Conservation (phyloP, 2,329 filamentous ascomycete species). For the Colletotrichum euphorbiae region DNA sequence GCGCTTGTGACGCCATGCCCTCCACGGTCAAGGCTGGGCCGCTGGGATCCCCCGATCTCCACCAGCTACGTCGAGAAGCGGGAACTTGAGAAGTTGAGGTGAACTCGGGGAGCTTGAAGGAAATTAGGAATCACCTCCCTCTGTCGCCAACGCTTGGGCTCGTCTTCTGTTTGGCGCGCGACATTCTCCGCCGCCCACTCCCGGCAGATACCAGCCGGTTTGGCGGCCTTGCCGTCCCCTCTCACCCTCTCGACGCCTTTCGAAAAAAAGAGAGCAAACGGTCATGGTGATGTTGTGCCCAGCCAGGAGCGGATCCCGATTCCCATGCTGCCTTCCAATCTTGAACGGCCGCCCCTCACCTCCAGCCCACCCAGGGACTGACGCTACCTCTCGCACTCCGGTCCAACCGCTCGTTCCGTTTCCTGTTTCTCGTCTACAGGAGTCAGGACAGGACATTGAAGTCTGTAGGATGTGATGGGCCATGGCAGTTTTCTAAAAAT, state of each 20-base stretch:
- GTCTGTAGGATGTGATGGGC: background rate
- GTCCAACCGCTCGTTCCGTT: conserved; percentile 8
- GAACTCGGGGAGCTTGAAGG: conserved; percentile 8
- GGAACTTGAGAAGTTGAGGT: conserved; percentile 23
- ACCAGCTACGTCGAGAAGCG: conserved; percentile 16
- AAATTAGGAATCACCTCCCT: background rate
- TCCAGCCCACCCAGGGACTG: background rate
- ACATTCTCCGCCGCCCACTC: conserved; percentile 27
- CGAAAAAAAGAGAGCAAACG: conserved; percentile 2
- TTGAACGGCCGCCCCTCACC: conserved; percentile 16
- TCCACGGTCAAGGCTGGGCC: conserved; percentile 33
- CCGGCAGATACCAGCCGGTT: conserved; percentile 38
- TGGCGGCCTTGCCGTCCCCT: conserved; percentile 27
- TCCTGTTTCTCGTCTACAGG: background rate
- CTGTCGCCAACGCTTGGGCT: conserved; percentile 24
- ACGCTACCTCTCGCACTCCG: background rate
- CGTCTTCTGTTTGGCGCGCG: conserved; percentile 26
- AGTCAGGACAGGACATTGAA: background rate
- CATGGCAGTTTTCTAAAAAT: too few relatives aligned
- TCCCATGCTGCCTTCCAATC: conserved; percentile 10
- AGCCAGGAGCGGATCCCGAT: conserved; percentile 29
- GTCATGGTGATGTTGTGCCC: conserved; percentile 15
- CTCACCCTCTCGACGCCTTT: background rate
- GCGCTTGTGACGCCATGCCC: conserved; percentile 48
- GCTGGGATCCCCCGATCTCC: conserved; percentile 21